Evolutionary conservation across 2,329 filamentous ascomycete species (phyloP), one percentile per base, ranked within the genome.

Genomic region (Alternaria triticimaculans): DNA sequence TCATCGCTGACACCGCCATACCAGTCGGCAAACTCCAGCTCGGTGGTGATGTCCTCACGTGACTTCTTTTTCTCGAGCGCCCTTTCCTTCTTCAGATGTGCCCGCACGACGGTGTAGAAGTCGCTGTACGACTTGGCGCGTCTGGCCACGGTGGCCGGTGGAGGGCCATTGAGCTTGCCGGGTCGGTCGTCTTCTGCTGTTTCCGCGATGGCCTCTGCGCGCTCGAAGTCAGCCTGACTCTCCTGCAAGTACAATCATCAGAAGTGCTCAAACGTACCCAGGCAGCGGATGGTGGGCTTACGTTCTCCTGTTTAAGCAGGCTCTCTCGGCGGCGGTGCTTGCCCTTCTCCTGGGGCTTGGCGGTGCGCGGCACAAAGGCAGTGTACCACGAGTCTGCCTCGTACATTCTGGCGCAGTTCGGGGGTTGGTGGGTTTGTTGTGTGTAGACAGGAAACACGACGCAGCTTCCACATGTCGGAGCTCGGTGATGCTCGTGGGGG

Each of bases 301-400:
- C 84, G 72, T 79, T 80, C 66, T 83, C 80, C 78, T 84, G 83
- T 72, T 83, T 81, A 58, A 94, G 84, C 55, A 94, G 84, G 44
- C 91, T 92, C 76, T 90, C 87, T 73, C 87, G 88, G 63, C 92
- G 88, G 68, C 86, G 87, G 75, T 92, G 91, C 55, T 85, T 86
- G 44, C 41, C 59, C 62, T 63, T 63, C 23, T 68, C 65, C 26
- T 60, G 64, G 46, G 67, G 62, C 67, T 85, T 82, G 62, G 86
- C 82, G 58, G 87, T 81, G 59, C 90, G 88, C 25, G 91, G 87
- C 68, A 92, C 88, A 76, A 93, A 90, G 77, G 87, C 80, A 72
- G 80, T 92, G 82, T 94, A 93, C 92, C 92, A 95, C 28, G 91
- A 89, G 80, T 95, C 92, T 62, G 68, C 72, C 80, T 95, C 92